These are phyloP conservation scores for Calonectria fujianensis DNA, from an alignment of 2,329 filamentous ascomycete genomes.

Conservation along the genomic window DNA sequence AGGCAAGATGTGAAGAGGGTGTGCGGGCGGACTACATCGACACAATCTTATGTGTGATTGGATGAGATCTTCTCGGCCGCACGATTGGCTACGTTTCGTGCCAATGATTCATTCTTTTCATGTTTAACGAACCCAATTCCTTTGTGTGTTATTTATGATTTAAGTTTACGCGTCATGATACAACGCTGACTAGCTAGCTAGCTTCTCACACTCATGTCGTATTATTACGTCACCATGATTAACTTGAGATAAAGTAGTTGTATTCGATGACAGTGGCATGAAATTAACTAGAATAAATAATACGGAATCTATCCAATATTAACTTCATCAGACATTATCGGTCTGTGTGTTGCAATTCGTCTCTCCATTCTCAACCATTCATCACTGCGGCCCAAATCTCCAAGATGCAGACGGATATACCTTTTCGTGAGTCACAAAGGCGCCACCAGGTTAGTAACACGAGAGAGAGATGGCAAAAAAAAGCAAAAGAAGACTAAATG, in stretches of 20 bases:
- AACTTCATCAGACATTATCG: neutral
- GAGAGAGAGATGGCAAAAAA: neutral
- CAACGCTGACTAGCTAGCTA: neutral
- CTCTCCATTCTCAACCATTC: neutral
- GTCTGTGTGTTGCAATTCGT: neutral
- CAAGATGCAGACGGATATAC: neutral
- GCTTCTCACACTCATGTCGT: neutral
- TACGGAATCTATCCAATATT: neutral
- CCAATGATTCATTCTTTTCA: neutral
- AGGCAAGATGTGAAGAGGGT: neutral
- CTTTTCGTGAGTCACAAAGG: neutral
- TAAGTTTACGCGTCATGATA: neutral
- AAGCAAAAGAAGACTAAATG: neutral
- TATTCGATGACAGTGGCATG: neutral
- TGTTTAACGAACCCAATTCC: neutral
- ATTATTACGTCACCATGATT: slow-evolving; percentile 14
- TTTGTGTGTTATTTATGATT: neutral
- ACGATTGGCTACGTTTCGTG: neutral
- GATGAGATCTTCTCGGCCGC: neutral
- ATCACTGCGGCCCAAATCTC: no score
- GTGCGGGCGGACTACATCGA: no score
- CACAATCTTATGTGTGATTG: neutral
- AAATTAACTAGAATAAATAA: neutral
- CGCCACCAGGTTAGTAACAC: neutral
- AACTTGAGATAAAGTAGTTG: slow-evolving; percentile 11